Base-by-base conservation (phyloP, 1,284 basidiomycete species). In the Trametes versicolor region DNA sequence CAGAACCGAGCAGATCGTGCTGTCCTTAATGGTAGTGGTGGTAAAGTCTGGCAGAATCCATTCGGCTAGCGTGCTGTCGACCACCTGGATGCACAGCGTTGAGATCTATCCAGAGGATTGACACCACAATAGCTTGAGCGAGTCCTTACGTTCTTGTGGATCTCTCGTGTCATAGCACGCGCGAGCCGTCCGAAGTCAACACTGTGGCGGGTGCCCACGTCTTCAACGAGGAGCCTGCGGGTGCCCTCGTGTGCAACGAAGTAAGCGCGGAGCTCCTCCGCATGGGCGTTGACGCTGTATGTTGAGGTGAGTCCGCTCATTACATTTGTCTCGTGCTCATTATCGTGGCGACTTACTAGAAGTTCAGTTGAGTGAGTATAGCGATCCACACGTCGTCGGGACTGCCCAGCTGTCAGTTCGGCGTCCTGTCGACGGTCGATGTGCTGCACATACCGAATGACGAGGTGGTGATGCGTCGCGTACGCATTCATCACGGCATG, bases 21-120 rank as follows among this genome's bases (percentile, higher is more conserved):
- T 79, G 58, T 86, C 85, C 19, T 72, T 76, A 0, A 34, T 10
- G 0, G 81, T 83, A 4, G 84, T 85, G 0, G 84, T 86, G 8
- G 80, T 77, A 70, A 85, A 86, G 34, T 76, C 68, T 0, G 85
- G 85, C 10, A 79, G 73, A 32, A 83, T 77, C 82, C 83, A 84
- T 0, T 78, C 73, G 3, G 74, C 74, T 5, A 85, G 64, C 0
- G 67, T 65, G 1, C 76, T 73, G 63, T 84, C 81, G 0, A 70
- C 54, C 48, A 85, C 62, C 69, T 70, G 29, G 8, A 8, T 32
- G 29, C 29, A 32, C 29, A 32, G 8, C 29, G 29, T n/a, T 34
- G 4, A 17, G 15, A 60, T 6, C 23, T 1, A 39, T 29, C 13
- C 17, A n/a, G 15, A n/a, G 32, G 21, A 13, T 72, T 67, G n/a